phyloP scores from a whole-genome alignment of 495 filamentous ascomycete genomes.

The Podospora pseudopauciseta region DNA sequence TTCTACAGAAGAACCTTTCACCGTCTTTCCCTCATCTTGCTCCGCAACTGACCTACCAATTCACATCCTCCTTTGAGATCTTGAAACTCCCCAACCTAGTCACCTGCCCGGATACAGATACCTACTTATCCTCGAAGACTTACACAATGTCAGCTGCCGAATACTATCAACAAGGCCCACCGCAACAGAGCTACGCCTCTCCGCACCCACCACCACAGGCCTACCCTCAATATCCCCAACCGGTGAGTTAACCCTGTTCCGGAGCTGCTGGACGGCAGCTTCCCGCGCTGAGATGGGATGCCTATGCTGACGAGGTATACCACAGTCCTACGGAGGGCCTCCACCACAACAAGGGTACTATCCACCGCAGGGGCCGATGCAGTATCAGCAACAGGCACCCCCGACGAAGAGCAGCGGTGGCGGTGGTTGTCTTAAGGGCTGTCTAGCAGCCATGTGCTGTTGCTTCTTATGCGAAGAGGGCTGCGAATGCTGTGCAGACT shows the following conservation, averaged over 20 bases:
- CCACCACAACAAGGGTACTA: conserved; percentile 29
- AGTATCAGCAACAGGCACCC: conserved; percentile 59
- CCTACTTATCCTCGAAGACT: not conserved
- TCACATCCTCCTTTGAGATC: not conserved
- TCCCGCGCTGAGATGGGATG: not conserved
- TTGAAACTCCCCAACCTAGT: not conserved
- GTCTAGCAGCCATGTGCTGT: conserved; percentile 69
- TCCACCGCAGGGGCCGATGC: conserved; percentile 33
- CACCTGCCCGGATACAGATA: too few species aligned
- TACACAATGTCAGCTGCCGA: conserved; percentile 30
- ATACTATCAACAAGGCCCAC: conserved; percentile 31
- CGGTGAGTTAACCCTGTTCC: conserved; percentile 16
- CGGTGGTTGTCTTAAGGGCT: conserved; percentile 60
- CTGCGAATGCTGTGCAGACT: conserved; percentile 73
- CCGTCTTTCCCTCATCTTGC: not conserved
- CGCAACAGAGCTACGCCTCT: conserved; percentile 8
- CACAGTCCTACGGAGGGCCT: conserved; percentile 21
- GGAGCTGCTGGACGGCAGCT: too few species aligned
- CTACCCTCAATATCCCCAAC: conserved; percentile 33
- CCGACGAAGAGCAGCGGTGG: conserved; percentile 49
- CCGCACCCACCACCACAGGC: conserved; percentile 13
- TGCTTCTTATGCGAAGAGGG: conserved; percentile 76
- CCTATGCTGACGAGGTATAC: not conserved
- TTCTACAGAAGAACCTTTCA: not conserved
- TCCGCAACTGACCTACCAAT: not conserved